Conservation (phyloP, 1,139 yeast genomes). For the Pichia sp. region DNA sequence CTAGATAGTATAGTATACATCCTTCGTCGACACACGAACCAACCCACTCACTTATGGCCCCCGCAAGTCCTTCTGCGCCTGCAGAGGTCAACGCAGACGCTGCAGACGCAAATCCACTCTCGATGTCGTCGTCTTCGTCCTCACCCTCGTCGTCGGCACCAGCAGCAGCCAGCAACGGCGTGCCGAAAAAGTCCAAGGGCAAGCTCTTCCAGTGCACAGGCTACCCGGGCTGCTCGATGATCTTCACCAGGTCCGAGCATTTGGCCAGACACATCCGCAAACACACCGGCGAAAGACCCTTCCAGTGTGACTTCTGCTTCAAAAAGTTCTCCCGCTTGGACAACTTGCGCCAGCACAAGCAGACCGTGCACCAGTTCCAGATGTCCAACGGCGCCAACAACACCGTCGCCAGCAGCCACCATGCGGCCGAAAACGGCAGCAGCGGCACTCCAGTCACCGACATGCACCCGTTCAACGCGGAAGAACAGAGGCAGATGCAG, state of each 20-base stretch:
- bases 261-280: constrained; percentile 88
- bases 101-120: no score
- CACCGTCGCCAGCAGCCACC: background rate
- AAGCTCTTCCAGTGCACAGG: constrained; percentile 82
- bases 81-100: no score
- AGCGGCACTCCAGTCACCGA: background rate
- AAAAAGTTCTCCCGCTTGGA: constrained; percentile 81
- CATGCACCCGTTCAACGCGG: background rate
- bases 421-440: background rate
- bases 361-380: constrained; percentile 79
- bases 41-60: no score
- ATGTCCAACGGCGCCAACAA: background rate
- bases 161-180: background rate
- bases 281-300: constrained; percentile 95
- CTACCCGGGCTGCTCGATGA: constrained; percentile 82
- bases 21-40: no score
- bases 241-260: constrained; percentile 85
- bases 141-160: no score
- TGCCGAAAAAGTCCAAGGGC: constrained; percentile 44
- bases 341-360: constrained; percentile 86
- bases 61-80: no score
- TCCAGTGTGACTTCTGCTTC: constrained; percentile 77
- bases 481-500: background rate
- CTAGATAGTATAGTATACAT: no score
- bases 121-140: no score